Percentiles rank a stretch among this genome's conserved stretches.
phyloP scores from a whole-genome alignment of 2,329 filamentous ascomycete genomes.

The Epichloe gansuensis region DNA sequence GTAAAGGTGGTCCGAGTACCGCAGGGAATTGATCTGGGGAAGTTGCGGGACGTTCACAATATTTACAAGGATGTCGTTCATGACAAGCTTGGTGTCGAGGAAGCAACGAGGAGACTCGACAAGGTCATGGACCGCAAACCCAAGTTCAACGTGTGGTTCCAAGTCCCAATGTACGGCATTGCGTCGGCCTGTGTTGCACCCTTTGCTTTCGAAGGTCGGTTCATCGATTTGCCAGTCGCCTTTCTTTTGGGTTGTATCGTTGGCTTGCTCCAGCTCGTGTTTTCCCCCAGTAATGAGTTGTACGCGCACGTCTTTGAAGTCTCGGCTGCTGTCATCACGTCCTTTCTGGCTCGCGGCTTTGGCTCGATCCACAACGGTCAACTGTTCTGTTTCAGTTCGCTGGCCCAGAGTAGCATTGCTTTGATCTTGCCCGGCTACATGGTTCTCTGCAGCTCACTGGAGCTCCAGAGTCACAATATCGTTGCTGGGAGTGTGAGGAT shows the following conservation, averaged over 20 bases:
- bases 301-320: slow-evolving; percentile 44
- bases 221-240: slow-evolving; percentile 65
- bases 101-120: slow-evolving; percentile 50
- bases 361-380: slow-evolving; percentile 48
- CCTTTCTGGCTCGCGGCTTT: slow-evolving; percentile 55
- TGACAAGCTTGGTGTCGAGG: slow-evolving; percentile 59
- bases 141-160: slow-evolving; percentile 38
- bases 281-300: slow-evolving; percentile 61
- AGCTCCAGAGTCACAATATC: slow-evolving; percentile 57
- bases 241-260: slow-evolving; percentile 66
- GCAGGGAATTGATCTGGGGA: slow-evolving; percentile 62
- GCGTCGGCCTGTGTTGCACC: slow-evolving; percentile 66
- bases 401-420: slow-evolving; percentile 62
- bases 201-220: slow-evolving; percentile 65
- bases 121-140: slow-evolving; percentile 33
- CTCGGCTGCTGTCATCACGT: slow-evolving; percentile 48
- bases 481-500: slow-evolving; percentile 62
- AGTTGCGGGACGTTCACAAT: slow-evolving; percentile 59
- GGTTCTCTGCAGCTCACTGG: slow-evolving; percentile 38
- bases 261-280: slow-evolving; percentile 59
- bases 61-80: slow-evolving; percentile 77
- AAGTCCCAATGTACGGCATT: slow-evolving; percentile 58
- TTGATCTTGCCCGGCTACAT: slow-evolving; percentile 55
- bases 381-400: slow-evolving; percentile 57
- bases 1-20: slow-evolving; percentile 58